phyloP scores from a whole-genome alignment of 2,329 filamentous ascomycete species.

The Colletotrichum cuscutae region DNA sequence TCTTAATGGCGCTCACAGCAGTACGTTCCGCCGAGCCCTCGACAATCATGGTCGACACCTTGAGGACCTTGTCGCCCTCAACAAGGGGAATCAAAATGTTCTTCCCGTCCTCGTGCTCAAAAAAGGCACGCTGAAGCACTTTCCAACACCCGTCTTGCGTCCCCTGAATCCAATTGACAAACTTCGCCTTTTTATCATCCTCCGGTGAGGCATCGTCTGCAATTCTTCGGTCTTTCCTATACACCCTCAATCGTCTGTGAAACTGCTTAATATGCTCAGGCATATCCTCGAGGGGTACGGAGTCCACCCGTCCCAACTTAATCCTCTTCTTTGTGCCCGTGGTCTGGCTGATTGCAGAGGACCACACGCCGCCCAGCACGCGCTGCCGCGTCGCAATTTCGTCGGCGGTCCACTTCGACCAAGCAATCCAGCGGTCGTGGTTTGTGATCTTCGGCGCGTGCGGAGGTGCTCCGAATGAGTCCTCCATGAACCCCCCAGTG shows the following conservation, averaged over 20 bases:
- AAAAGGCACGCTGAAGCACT: not conserved
- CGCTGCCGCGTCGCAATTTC: conserved; percentile 66
- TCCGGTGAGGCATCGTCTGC: not conserved
- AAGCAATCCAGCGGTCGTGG: conserved; percentile 71
- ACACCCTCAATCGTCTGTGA: not conserved
- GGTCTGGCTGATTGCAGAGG: conserved; percentile 41
- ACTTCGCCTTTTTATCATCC: not conserved
- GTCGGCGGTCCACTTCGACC: conserved; percentile 60
- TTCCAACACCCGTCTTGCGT: not conserved
- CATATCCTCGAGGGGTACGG: conserved; percentile 17
- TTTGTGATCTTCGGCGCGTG: conserved; percentile 81
- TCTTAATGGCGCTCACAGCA: conserved; percentile 13
- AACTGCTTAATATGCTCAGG: not conserved
- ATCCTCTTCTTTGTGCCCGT: conserved; percentile 46
- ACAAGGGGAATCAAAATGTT: conserved; percentile 17
- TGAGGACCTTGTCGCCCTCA: conserved; percentile 1
- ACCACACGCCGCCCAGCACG: conserved; percentile 77
- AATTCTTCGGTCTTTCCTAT: not conserved
- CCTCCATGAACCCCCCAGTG: conserved; percentile 31
- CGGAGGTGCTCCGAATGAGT: conserved; percentile 25
- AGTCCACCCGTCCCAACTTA: conserved; percentile 50
- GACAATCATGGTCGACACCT: conserved; percentile 27
- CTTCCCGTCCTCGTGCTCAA: conserved; percentile 4
- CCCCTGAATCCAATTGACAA: conserved; percentile 10
- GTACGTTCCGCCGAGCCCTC: conserved; percentile 23